Evolutionary conservation across 495 filamentous ascomycete species (phyloP).

Genomic region (Cryomyces minteri): DNA sequence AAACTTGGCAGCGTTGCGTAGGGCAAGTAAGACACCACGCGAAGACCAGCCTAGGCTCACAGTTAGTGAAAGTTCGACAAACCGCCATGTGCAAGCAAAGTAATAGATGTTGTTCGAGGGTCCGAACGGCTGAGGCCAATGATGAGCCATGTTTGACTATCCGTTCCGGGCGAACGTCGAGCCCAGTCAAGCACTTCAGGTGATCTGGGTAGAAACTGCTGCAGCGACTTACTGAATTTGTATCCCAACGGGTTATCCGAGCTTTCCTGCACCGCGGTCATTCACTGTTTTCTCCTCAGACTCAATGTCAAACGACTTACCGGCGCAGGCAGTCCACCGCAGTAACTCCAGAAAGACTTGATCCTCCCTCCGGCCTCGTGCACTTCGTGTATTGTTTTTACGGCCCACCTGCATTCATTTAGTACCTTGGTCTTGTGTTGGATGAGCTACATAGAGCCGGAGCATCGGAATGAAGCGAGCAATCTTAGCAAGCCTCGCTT

Average conservation of each 20-base stretch:
- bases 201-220: background rate
- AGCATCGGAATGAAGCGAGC: too few species aligned
- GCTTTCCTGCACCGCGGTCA: too few species aligned
- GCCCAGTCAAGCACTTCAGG: slow-evolving; percentile 7
- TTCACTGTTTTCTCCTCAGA: too few species aligned
- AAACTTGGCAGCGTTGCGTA: slow-evolving; percentile 71
- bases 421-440: too few species aligned
- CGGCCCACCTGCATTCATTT: slow-evolving; percentile 23
- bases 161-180: too few species aligned
- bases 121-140: too few species aligned
- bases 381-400: slow-evolving; percentile 74
- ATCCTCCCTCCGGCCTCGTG: slow-evolving; percentile 79
- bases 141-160: too few species aligned
- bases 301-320: slow-evolving; percentile 35
- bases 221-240: slow-evolving; percentile 62
- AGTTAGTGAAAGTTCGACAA: background rate
- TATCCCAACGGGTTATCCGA: slow-evolving; percentile 78
- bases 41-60: slow-evolving; percentile 19
- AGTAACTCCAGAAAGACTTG: slow-evolving; percentile 66
- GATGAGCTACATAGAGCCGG: too few species aligned
- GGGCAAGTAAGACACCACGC: slow-evolving; percentile 72
- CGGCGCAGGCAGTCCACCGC: slow-evolving; percentile 70
- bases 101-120: too few species aligned
- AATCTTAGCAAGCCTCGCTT: too few species aligned
- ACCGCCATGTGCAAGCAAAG: background rate